Base-by-base conservation (phyloP, 345 rosid genomes). In the Brassica nigra region DNA sequence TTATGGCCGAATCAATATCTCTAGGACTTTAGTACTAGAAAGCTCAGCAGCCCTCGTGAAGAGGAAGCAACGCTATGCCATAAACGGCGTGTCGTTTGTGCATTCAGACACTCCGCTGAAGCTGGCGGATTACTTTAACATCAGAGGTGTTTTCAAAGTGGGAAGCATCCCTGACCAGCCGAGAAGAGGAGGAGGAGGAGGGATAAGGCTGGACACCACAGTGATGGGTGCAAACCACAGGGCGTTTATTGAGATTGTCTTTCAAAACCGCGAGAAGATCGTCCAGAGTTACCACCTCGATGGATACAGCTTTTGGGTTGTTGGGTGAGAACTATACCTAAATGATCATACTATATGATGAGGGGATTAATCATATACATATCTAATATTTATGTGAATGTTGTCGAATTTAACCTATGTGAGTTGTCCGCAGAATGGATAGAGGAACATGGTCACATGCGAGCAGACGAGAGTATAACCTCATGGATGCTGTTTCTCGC, bases 251-350 rank as follows among this genome's bases (percentile, higher is more conserved):
- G 99, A 95, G 74, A 86, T 95, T 27, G 89, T 95, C 76, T 89
- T 95, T 69, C 88, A 88, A 77, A 95, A 95, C 83, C 88, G 62
- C 15, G 98, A 95, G 85, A 76, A 77, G 47, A 85, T 91, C 6
- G 77, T 92, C 75, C 99, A 91, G 80, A 91, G 89, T 68, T 95
- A 91, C 91, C 98, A 95, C 69, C 84, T 95, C 7, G 84, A 92
- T 71, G 99, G 98, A 62, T 88, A 95, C 74, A 75, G 42, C 78
- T 92, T 92, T 76, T 91, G 93, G 91, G 98, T 95, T 1, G 97
- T 91, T 9, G 97, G 98, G 98, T 94, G 89, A 81, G 90, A 54
- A 66, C 30, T 7, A 30, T 37, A 63, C 42, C 59, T 16, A 16
- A 54, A 54, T 54, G 27, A 54, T 15, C 59, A 54, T 54, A 54